phyloP scores from a whole-genome alignment of 495 filamentous ascomycete genomes.

The Annulohypoxylon maeteangense region DNA sequence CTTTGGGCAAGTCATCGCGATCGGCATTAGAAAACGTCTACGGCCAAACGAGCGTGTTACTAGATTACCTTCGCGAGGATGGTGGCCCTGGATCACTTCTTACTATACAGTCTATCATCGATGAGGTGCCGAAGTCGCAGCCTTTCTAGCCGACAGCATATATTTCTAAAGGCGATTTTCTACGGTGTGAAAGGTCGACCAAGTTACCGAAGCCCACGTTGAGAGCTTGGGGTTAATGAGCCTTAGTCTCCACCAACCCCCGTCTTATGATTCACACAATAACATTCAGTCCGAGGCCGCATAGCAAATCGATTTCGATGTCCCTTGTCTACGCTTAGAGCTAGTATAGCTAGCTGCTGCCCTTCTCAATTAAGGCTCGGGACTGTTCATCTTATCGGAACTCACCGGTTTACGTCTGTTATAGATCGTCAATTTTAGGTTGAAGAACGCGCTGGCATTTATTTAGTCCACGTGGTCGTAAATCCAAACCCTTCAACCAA shows the following conservation, averaged over 20 bases:
- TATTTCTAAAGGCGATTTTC: not conserved
- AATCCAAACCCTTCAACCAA: not conserved
- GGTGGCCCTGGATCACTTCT: conserved; percentile 90
- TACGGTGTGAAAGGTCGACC: not conserved
- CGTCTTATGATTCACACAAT: conserved; percentile 11
- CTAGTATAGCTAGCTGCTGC: too few species aligned
- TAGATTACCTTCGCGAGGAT: conserved; percentile 82
- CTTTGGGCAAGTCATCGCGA: conserved; percentile 86
- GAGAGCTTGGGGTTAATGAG: not conserved
- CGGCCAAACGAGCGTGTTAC: conserved; percentile 86
- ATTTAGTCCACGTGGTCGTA: not conserved
- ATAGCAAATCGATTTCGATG: not conserved
- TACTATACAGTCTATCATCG: conserved; percentile 77
- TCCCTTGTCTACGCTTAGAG: not conserved
- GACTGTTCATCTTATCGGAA: not conserved
- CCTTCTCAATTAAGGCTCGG: not conserved
- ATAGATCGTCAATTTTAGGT: not conserved
- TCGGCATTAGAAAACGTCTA: conserved; percentile 88
- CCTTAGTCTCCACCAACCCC: conserved; percentile 15
- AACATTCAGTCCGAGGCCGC: conserved; percentile 3
- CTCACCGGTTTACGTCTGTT: not conserved
- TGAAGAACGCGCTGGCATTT: too few species aligned
- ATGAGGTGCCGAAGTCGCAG: conserved; percentile 50
- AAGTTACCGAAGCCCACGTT: not conserved
- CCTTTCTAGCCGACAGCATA: conserved; percentile 32